These are phyloP conservation scores for Xerocomellus amylosporus DNA, from an alignment of 768 basidiomycete genomes.

Conservation along the genomic window DNA sequence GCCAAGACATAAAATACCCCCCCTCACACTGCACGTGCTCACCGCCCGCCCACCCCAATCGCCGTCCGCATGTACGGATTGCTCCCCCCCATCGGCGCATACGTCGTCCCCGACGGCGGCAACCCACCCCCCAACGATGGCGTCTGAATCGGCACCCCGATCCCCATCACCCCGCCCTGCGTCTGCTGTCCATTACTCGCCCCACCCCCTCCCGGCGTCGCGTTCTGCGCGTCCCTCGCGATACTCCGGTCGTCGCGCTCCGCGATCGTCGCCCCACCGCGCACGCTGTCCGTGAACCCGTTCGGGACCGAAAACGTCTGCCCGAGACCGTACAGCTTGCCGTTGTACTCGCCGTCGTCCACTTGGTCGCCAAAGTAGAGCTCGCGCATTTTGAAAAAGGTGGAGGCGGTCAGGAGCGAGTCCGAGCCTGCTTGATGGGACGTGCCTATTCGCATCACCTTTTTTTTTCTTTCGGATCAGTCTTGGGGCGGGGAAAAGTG, in stretches of 20 bases:
- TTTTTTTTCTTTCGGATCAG: neutral
- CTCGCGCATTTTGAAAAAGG: conserved; percentile 95
- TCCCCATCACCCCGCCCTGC: conserved; percentile 49
- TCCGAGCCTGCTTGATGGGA: conserved; percentile 99
- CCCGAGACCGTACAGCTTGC: conserved; percentile 80
- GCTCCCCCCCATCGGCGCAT: conserved; percentile 56
- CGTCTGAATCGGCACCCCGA: conserved; percentile 41
- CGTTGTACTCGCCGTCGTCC: conserved; percentile 79
- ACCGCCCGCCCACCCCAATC: conserved; percentile 52
- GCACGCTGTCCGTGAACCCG: conserved; percentile 59
- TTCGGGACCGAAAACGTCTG: conserved; percentile 71
- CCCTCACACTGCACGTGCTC: conserved; percentile 8
- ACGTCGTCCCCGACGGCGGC: conserved; percentile 51
- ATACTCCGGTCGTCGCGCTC: conserved; percentile 68
- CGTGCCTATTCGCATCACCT: conserved; percentile 87
- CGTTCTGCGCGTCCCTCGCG: conserved; percentile 51
- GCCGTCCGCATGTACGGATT: conserved; percentile 66
- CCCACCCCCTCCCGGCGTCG: conserved; percentile 48
- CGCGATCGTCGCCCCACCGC: conserved; percentile 78
- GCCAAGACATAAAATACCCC: conserved; percentile 21
- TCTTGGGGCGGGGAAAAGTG: neutral
- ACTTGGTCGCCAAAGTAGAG: conserved; percentile 89
- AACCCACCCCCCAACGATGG: conserved; percentile 39
- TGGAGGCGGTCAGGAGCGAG: conserved; percentile 86
- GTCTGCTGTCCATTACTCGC: conserved; percentile 21